Evolutionary conservation across 306 rosid species (phyloP), one percentile per base, ranked within the genome.

Genomic region (Glycyrrhiza uralensis): DNA sequence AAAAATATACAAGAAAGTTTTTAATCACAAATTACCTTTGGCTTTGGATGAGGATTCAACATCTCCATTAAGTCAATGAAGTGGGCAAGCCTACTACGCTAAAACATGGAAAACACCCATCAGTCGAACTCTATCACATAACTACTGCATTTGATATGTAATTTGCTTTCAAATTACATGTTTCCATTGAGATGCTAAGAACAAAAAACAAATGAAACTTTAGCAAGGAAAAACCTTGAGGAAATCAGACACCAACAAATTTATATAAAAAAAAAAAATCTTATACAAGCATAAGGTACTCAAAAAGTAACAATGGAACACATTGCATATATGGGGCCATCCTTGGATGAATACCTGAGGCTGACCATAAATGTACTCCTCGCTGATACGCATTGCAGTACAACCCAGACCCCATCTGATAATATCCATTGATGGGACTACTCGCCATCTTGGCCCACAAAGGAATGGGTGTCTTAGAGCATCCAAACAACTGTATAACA

Each of bases 381-480:
- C 98, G 4, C 90, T 85, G 72, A 94, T 94, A 64, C 96, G 88
- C 59, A 86, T 82, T 32, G 89, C 92, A 63, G 98, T 94, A 66
- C 95, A 91, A 46, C 98, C 98, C 22, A 94, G 92, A 77, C 98
- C 94, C 98, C 98, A 94, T 86, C 98, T 85, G 70, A 94, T 86
- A 41, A 91, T 77, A 64, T 89, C 96, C 88, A 89, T 77, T 42
- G 98, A 94, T 50, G 92, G 95, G 54, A 90, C 86, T 54, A 94
- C 85, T 78, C 97, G 91, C 98, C 98, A 94, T 85, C 91, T 87
- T 69, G 98, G 98, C 14, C 97, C 98, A 68, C 98, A 94, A 7
- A 94, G 96, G 77, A 94, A 94, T 38, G 98, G 98, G 78, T 94
- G 98, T 80, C 96, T 85, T 58, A 94, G 97, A 77, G 98, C 96